Evolutionary conservation across 208 protist species (phyloP).

Genomic region (Leishmania guyanensis): DNA sequence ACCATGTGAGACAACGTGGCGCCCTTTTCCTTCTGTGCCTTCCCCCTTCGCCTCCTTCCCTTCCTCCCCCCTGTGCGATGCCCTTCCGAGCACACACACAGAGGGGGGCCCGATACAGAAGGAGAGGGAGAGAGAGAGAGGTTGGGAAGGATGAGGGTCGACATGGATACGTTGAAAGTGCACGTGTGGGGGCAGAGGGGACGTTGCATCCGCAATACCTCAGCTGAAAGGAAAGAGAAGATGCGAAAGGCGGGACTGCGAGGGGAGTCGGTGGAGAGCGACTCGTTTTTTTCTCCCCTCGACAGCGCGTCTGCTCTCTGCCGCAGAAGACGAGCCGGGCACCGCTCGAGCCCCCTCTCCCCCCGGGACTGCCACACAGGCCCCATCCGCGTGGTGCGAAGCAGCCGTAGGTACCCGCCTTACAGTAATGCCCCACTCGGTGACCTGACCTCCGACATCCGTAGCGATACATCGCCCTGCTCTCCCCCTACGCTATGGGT

Average conservation of each 20-base stretch:
- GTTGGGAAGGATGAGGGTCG: neutral
- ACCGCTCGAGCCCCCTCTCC: neutral
- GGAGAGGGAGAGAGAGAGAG: neutral
- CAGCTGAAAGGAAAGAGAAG: neutral
- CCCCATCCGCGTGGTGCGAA: no score
- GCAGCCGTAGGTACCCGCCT: no score
- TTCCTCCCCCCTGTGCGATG: neutral
- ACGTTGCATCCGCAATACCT: neutral
- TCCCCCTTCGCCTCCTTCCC: neutral
- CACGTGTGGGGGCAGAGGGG: neutral
- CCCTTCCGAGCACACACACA: neutral
- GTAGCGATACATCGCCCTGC: neutral
- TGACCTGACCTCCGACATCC: no score
- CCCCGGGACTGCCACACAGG: neutral
- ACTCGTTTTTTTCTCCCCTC: neutral
- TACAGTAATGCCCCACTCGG: no score
- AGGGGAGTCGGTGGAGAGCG: neutral
- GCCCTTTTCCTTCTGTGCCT: neutral
- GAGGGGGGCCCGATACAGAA: neutral
- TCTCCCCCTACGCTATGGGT: neutral
- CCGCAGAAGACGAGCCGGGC: neutral
- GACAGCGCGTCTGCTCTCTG: no score
- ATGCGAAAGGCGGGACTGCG: neutral
- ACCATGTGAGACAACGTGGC: neutral
- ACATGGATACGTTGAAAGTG: neutral